Base-by-base conservation (phyloP, 345 rosid species). In the Rubroshorea leprosula region DNA sequence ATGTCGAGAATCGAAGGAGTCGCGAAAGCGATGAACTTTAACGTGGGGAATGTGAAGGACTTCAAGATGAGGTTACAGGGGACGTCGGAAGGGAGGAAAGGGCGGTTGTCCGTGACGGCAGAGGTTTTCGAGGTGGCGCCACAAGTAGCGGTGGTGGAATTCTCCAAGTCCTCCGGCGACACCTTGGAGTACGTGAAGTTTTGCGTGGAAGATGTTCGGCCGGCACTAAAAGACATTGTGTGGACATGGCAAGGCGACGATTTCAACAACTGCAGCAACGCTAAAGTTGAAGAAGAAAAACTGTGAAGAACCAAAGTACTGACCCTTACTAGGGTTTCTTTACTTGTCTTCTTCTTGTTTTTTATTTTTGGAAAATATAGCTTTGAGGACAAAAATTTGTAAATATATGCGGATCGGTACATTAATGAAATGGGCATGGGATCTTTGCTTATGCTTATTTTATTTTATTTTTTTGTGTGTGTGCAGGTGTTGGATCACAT, bases 241-340 rank as follows among this genome's bases (percentile, higher is more conserved):
- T 88, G 92, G 90, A 74, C 84, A 4, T 88, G 96, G 96, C 93
- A 83, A 70, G 96, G 96, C 3, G 96, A 88, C 65, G 52, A 73
- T n/a, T n/a, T n/a, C 23, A 71, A 54, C 24, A n/a, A n/a, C n/a
- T n/a, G n/a, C n/a, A n/a, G n/a, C n/a, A n/a, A n/a, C n/a, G n/a
- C n/a, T n/a, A n/a, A n/a, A n/a, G n/a, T n/a, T n/a, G n/a, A n/a
- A n/a, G n/a, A n/a, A n/a, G n/a, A n/a, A n/a, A n/a, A n/a, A n/a
- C n/a, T n/a, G n/a, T n/a, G n/a, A n/a, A n/a, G n/a, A n/a, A n/a
- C n/a, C n/a, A n/a, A n/a, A n/a, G n/a, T n/a, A n/a, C n/a, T n/a
- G n/a, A n/a, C n/a, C n/a, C n/a, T n/a, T n/a, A n/a, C n/a, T n/a
- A n/a, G n/a, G n/a, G n/a, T n/a, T n/a, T n/a, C n/a, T n/a, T n/a